phyloP scores from a whole-genome alignment of 1,139 yeast genomes.

The Ashbya aceris region DNA sequence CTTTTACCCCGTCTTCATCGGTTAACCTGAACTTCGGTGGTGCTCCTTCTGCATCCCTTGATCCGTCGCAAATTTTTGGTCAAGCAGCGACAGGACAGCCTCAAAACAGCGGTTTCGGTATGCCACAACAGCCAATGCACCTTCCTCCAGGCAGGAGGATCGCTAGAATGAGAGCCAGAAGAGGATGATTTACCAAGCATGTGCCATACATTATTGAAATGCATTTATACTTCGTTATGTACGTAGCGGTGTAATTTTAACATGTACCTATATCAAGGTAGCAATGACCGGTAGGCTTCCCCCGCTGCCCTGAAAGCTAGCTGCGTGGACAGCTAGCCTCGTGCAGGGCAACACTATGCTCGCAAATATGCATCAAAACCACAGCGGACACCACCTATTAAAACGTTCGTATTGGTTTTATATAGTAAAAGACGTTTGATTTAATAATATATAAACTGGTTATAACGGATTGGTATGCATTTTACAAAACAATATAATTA shows the following conservation, averaged over 20 bases:
- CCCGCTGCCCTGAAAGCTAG: no score
- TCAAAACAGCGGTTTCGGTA: conserved; percentile 5
- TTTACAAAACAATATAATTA: conserved; percentile 2
- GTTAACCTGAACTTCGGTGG: conserved; percentile 22
- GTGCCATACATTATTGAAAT: neutral
- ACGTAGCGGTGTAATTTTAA: neutral
- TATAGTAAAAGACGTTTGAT: conserved; percentile 3
- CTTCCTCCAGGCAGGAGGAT: conserved; percentile 17
- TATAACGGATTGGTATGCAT: conserved; percentile 5
- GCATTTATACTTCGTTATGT: neutral
- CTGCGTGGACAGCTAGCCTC: no score
- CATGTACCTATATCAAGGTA: neutral
- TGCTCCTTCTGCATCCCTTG: conserved; percentile 9
- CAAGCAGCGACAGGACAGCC: conserved; percentile 2
- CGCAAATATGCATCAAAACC: no score
- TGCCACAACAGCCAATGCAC: conserved; percentile 7
- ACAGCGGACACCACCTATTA: conserved; percentile 12
- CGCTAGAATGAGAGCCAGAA: conserved; percentile 24
- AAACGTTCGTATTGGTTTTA: conserved; percentile 13
- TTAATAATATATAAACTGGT: conserved; percentile 10
- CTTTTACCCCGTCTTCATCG: conserved; percentile 20
- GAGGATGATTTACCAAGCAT: conserved; percentile 12
- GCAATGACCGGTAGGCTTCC: no score
- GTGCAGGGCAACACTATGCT: no score
- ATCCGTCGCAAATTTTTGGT: conserved; percentile 8